These are phyloP conservation scores for Fusarium vanettenii DNA, from an alignment of 2,329 filamentous ascomycete genomes.

Conservation along the genomic window DNA sequence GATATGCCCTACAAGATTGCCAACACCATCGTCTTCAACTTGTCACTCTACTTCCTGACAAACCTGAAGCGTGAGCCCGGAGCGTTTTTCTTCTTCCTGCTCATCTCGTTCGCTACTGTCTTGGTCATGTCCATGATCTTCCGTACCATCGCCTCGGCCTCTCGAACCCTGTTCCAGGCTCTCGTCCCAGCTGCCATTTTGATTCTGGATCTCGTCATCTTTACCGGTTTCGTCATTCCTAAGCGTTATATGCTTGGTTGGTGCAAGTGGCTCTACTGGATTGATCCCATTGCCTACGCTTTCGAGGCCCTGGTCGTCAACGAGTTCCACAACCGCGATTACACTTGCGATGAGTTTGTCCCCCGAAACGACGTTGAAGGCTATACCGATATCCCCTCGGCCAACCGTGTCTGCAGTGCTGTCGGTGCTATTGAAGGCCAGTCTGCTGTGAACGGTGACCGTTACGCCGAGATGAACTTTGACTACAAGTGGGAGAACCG, in stretches of 20 bases:
- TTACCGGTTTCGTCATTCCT: constrained; percentile 76
- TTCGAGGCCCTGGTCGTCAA: constrained; percentile 87
- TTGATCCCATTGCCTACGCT: constrained; percentile 82
- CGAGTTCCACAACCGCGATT: constrained; percentile 78
- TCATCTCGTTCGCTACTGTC: constrained; percentile 79
- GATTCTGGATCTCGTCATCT: constrained; percentile 64
- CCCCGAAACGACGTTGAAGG: constrained; percentile 48
- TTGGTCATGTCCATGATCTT: constrained; percentile 78
- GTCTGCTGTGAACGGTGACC: constrained; percentile 57
- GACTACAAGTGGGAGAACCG: constrained; percentile 68
- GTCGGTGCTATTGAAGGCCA: constrained; percentile 60
- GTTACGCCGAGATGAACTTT: constrained; percentile 57
- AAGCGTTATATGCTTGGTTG: constrained; percentile 79
- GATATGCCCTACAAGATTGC: constrained; percentile 83
- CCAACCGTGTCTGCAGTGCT: constrained; percentile 57
- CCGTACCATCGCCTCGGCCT: constrained; percentile 47
- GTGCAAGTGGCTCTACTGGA: constrained; percentile 86
- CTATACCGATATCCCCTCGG: constrained; percentile 39
- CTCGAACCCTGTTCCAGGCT: constrained; percentile 45
- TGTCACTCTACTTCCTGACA: constrained; percentile 88
- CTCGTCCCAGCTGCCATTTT: constrained; percentile 45
- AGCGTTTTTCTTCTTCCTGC: constrained; percentile 86
- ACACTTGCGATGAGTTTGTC: constrained; percentile 61
- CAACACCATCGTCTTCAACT: constrained; percentile 82
- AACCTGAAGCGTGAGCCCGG: constrained; percentile 79